Conservation (phyloP, 2,329 filamentous ascomycete genomes). For the Paraconiothyrium sp. region DNA sequence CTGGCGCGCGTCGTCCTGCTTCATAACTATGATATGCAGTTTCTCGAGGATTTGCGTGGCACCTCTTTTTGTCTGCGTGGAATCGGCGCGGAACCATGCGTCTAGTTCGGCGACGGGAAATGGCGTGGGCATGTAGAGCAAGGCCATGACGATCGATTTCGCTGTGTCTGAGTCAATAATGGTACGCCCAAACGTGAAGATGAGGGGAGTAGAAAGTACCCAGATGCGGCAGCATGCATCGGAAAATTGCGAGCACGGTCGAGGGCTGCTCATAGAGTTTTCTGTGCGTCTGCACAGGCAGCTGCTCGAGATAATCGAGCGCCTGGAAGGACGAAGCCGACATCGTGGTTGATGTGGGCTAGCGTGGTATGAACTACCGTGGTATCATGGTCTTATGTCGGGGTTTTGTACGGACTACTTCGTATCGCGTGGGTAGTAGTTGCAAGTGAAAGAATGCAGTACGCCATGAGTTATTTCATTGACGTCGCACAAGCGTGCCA, state of each 20-base stretch:
- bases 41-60: constrained; percentile 82
- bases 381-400: constrained; percentile 39
- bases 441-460: constrained; percentile 1
- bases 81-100: constrained; percentile 79
- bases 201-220: constrained; percentile 60
- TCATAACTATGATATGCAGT: constrained; percentile 80
- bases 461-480: constrained; percentile 27
- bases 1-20: constrained; percentile 66
- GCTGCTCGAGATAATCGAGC: constrained; percentile 92
- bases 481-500: constrained; percentile 24
- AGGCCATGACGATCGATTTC: constrained; percentile 94
- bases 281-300: constrained; percentile 87
- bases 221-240: constrained; percentile 93
- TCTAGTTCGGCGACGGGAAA: constrained; percentile 84
- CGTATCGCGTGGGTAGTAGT: background rate
- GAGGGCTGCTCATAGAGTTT: constrained; percentile 96
- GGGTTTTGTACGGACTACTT: background rate
- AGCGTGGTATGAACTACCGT: constrained; percentile 30
- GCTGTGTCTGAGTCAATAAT: constrained; percentile 61
- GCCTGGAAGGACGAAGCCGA: constrained; percentile 66
- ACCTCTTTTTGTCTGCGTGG: constrained; percentile 80
- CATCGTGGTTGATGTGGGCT: constrained; percentile 57
- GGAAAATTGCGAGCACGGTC: constrained; percentile 92
- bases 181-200: background rate
- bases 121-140: constrained; percentile 88